Conservation (phyloP, 75 land plant species). For the Gnetum montanum region DNA sequence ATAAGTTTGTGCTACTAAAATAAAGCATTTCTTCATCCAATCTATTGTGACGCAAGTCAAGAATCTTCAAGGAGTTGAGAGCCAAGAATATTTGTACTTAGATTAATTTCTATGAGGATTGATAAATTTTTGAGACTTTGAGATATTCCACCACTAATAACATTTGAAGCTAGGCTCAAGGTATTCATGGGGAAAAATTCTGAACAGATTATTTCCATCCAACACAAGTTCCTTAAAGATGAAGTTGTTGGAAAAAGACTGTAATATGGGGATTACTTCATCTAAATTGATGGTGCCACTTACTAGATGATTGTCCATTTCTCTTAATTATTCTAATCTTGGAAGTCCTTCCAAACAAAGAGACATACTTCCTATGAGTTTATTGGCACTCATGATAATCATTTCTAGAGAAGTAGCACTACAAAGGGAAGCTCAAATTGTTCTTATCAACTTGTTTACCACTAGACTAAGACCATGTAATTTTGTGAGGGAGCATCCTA, state of each 20-base stretch:
- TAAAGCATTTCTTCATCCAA: constrained; percentile 15
- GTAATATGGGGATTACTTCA: too few relatives aligned
- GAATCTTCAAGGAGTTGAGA: too few relatives aligned
- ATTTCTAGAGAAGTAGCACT: neutral
- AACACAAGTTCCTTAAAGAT: constrained; percentile 4
- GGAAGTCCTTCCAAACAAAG: constrained; percentile 6
- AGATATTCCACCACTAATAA: neutral
- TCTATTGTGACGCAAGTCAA: too few relatives aligned
- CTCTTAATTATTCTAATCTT: too few relatives aligned
- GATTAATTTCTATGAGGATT: neutral
- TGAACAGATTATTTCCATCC: neutral
- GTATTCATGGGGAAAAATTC: neutral
- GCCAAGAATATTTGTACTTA: too few relatives aligned
- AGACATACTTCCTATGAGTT: constrained; percentile 15
- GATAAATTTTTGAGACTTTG: neutral
- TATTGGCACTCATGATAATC: constrained; percentile 8
- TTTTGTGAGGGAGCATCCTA: neutral
- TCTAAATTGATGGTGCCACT: constrained; percentile 2
- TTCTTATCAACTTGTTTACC: neutral
- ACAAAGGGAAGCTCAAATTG: neutral
- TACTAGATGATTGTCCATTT: neutral
- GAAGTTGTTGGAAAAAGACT: neutral
- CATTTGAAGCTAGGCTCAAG: neutral
- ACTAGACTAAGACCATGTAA: neutral
- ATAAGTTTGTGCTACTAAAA: constrained; percentile 9